Base-by-base conservation (phyloP, 768 basidiomycete genomes). In the Termitomyces titanicus region DNA sequence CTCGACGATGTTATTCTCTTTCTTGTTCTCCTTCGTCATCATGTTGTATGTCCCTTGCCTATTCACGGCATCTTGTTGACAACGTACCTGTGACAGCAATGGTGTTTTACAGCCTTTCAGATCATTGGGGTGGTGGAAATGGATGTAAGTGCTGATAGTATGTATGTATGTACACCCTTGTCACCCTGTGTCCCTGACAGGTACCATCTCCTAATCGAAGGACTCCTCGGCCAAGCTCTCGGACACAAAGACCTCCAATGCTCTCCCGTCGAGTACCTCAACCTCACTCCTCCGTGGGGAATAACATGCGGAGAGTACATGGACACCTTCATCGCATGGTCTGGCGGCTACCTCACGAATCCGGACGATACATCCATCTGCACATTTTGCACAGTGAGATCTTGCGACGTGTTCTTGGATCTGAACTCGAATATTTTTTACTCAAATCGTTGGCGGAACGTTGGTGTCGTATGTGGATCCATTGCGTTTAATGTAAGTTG, bases 121-220 rank as follows among this genome's bases (percentile, higher is more conserved):
- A 6, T 72, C 74, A 17, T 77, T 87, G 15, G 81, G 80, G 3
- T 85, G 83, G 79, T 88, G 86, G 86, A 66, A 64, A 44, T 86
- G 84, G 83, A 83, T 85, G 83, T 84, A 79, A 33, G 66, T 56
- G n/a, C n/a, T n/a, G n/a, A n/a, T n/a, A n/a, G n/a, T n/a, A n/a
- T n/a, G n/a, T n/a, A n/a, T n/a, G n/a, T n/a, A n/a, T n/a, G n/a
- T n/a, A n/a, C 15, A 9, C 10, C 3, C 12, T 4, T 18, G 17
- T 27, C 35, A 20, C 24, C 20, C 25, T 34, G n/a, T 29, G n/a
- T 13, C 6, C 20, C 27, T 6, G 42, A 8, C 49, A 69, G 66
- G 65, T 72, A 74, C 57, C 73, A 65, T 52, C 52, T 79, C 59
- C 68, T 85, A 24, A 73, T 86, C 53, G 82, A 83, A 51, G 70